phyloP scores from a whole-genome alignment of 2,329 filamentous ascomycete species.

The Pseudocercospora fuligena region DNA sequence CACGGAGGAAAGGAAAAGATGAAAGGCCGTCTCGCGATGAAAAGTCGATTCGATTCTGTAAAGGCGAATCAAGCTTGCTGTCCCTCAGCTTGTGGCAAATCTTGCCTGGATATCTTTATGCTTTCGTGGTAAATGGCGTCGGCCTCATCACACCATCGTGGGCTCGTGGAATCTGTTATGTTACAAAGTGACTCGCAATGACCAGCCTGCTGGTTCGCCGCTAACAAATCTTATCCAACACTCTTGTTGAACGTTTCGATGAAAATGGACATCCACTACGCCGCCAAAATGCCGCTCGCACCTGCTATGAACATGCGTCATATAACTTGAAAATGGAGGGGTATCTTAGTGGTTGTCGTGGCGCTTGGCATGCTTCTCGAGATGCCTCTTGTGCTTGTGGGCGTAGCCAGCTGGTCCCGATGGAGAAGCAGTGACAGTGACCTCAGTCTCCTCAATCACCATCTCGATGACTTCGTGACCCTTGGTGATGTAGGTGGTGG shows the following conservation, averaged over 20 bases:
- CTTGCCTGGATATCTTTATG: slow-evolving; percentile 8
- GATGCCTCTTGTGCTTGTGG: slow-evolving; percentile 37
- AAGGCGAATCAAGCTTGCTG: slow-evolving; percentile 9
- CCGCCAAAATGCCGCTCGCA: slow-evolving; percentile 17
- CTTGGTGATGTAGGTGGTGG: slow-evolving; percentile 50
- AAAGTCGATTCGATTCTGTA: slow-evolving; percentile 9
- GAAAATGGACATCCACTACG: slow-evolving; percentile 17
- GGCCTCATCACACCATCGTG: slow-evolving; percentile 28
- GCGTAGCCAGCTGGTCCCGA: slow-evolving; percentile 37
- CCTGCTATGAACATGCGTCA: slow-evolving; percentile 13
- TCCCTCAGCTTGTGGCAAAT: slow-evolving; percentile 1
- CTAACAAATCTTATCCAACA: slow-evolving; percentile 9
- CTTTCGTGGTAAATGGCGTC: slow-evolving; percentile 22
- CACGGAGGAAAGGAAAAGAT: neutral
- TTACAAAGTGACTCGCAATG: slow-evolving; percentile 14
- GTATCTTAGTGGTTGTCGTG: slow-evolving; percentile 16
- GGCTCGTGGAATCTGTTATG: slow-evolving; percentile 21
- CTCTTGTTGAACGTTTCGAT: slow-evolving; percentile 1
- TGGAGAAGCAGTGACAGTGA: slow-evolving; percentile 47
- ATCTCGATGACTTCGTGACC: slow-evolving; percentile 51
- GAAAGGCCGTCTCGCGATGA: neutral
- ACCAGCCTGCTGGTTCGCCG: slow-evolving; percentile 17
- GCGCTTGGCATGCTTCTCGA: slow-evolving; percentile 37
- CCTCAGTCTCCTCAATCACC: slow-evolving; percentile 49
- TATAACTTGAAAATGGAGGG: slow-evolving; percentile 5